Base-by-base conservation (phyloP, 805 yeast species). In the Ogataea paradorogensis region DNA sequence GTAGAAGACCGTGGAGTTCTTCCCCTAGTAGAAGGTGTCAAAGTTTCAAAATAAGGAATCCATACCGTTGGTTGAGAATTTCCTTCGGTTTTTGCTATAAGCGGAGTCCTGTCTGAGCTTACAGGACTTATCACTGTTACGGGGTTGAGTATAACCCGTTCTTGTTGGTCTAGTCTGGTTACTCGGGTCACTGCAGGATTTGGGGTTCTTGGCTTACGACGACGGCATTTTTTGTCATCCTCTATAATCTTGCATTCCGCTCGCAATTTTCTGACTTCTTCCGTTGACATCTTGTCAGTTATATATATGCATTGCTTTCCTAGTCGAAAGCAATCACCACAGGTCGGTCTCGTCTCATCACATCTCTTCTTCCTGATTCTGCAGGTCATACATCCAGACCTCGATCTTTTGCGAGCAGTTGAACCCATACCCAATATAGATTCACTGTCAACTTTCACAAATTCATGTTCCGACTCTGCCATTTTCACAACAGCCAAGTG, bases 301-400 rank as follows among this genome's bases (percentile, higher is more conserved):
- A 68, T 56, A 69, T 77, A 76, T 14, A 65, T 64, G 51, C 82
- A 76, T 33, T 66, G 61, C 47, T 75, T 69, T 8, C 61, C 52
- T 29, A 76, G 58, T 27, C 81, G 53, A 9, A 21, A 13, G 46
- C 82, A 76, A 48, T 71, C 80, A 1, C 72, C 65, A 52, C 82
- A 76, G 1, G 61, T 50, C 1, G 82, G 82, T 40, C 62, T 64
- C 7, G 42, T 45, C 48, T 76, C 80, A 46, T 74, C 71, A 52
- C 82, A 76, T 47, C 77, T 66, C 52, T 77, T 78, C 67, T 80
- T 81, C 30, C 88, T 62, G 26, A 75, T 66, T 52, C 81, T 82
- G 59, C 89, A 82, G 0, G 85, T 81, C 27, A 81, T 59, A 55
- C 89, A 82, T 0, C 88, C 87, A n/a, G 66, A 67, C 48, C 65